Evolutionary conservation across 2,329 filamentous ascomycete species (phyloP), one percentile per base, ranked within the genome.

Genomic region (Diaporthe amygdali): DNA sequence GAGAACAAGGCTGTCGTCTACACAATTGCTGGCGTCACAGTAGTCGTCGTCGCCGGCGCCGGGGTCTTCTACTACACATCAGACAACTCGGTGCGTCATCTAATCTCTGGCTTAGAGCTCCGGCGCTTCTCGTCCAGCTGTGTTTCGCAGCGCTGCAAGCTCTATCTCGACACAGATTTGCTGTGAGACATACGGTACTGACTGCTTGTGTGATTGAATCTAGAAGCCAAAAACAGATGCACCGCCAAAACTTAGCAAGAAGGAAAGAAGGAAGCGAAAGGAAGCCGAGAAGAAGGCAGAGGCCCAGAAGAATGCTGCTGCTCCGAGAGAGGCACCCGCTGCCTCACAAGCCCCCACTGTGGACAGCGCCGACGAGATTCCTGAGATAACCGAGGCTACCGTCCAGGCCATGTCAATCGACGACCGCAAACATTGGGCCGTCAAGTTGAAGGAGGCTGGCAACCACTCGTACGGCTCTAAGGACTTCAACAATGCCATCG

Each of bases 401-500:
- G 88, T 91, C 74, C 81, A 81, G 76, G 80, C 75, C 55, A 81
- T 89, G 69, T 85, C 84, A 71, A 80, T 84, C 59, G 81, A 96
- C 83, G 91, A 97, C 81, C 92, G 94, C 75, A 95, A 95, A 81
- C 91, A 94, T 70, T 96, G 94, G 82, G 95, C 96, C 41, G 91
- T 91, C 71, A 97, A 97, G 86, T 87, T 99, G 76, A 99, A 99
- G 88, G 94, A 94, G 73, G 93, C 94, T 34, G 96, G 96, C 72
- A 99, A 99, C 88, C 97, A 96, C 84, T 94, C 96, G 9, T 99
- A 98, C 79, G 95, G 94, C 73, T 91, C 92, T 76, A 98, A 98
- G 85, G 93, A 97, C 79, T 98, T 98, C 84, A 92, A 94, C 83
- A 91, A 90, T 78, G 96, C 96, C 76, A 99, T 99, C 80, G 93